Conservation (phyloP, 495 filamentous ascomycete genomes). For the Xylaria intraflava region DNA sequence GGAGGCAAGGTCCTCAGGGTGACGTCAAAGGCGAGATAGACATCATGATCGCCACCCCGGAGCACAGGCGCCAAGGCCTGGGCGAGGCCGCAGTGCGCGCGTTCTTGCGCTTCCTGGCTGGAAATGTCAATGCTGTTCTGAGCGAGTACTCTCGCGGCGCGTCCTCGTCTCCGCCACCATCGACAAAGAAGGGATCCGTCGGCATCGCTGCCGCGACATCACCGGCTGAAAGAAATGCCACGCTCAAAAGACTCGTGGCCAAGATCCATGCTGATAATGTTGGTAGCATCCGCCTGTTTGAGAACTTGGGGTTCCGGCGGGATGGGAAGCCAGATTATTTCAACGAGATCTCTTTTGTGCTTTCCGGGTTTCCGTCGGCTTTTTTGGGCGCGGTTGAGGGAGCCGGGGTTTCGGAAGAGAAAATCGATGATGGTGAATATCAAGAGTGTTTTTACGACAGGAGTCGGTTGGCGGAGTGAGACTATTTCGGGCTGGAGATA, state of each 20-base stretch:
- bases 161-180: too few species aligned
- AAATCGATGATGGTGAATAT: not conserved
- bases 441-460: constrained; percentile 6
- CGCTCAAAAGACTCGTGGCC: constrained; percentile 35
- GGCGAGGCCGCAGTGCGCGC: constrained; percentile 59
- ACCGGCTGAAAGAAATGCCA: constrained; percentile 6
- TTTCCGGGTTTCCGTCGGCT: constrained; percentile 15
- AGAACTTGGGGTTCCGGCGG: constrained; percentile 38
- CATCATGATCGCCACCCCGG: constrained; percentile 72
- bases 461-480: not conserved
- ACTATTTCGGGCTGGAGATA: not conserved
- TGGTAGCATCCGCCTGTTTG: constrained; percentile 39
- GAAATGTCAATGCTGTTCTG: constrained; percentile 45
- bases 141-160: constrained; percentile 44
- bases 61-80: constrained; percentile 54
- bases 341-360: constrained; percentile 41
- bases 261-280: constrained; percentile 40
- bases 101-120: constrained; percentile 60
- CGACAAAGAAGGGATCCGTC: too few species aligned
- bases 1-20: not conserved
- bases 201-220: not conserved
- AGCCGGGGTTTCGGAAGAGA: not conserved
- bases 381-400: not conserved
- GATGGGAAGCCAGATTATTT: constrained; percentile 44
- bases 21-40: constrained; percentile 67